Conservation (phyloP, 1,284 basidiomycete genomes). For the Ceratobasidium sp. region DNA sequence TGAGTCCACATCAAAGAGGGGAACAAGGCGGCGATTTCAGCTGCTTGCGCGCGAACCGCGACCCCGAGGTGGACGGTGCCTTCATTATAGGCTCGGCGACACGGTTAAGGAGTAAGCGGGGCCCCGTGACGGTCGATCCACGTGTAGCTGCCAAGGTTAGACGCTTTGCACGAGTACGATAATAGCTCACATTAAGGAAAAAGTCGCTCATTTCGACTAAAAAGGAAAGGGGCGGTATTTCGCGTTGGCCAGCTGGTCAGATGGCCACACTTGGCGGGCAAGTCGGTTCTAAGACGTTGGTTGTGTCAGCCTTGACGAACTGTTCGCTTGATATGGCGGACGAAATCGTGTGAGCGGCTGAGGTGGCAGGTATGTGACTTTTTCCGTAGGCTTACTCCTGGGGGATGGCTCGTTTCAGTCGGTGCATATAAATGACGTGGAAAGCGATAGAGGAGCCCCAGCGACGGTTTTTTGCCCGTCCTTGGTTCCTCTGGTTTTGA, state of each 20-base stretch:
- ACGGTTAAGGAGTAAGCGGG: constrained; percentile 23
- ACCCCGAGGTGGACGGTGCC: constrained; percentile 5
- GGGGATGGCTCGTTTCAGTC: too few relatives aligned
- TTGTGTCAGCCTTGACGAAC: background rate
- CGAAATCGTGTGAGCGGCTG: background rate
- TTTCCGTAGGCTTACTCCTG: background rate
- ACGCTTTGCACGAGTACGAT: background rate
- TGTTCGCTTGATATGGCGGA: background rate
- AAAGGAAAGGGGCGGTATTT: background rate
- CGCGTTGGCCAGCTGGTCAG: background rate
- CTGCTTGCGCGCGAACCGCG: constrained; percentile 4
- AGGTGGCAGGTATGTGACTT: background rate
- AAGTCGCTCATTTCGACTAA: background rate
- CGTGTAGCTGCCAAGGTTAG: background rate
- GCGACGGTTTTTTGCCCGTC: background rate
- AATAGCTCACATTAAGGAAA: background rate
- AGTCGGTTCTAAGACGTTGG: background rate
- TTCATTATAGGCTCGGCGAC: constrained; percentile 2
- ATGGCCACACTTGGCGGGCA: background rate
- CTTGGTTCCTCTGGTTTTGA: background rate
- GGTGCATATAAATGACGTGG: constrained; percentile 23
- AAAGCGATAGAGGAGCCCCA: background rate
- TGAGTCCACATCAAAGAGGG: too few relatives aligned
- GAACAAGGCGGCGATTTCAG: background rate
- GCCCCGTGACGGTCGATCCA: constrained; percentile 20